Base-by-base conservation (phyloP, 1,284 basidiomycete genomes). In the Ustilago sp. region DNA sequence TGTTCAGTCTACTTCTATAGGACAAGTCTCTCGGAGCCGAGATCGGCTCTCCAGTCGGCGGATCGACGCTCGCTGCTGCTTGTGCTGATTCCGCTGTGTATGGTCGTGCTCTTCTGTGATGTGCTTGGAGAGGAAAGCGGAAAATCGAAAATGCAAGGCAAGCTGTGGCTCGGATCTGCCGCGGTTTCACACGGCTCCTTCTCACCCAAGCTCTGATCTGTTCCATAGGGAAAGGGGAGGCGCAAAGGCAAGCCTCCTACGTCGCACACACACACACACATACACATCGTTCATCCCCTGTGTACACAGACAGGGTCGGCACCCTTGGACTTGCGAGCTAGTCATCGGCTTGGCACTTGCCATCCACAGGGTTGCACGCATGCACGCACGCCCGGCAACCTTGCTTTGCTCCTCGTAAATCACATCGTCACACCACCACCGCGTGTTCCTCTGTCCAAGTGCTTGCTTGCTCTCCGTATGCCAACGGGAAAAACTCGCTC, bases 241-340 rank as follows among this genome's bases (percentile, higher is more conserved):
- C 51, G 51, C 51, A 36, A 36, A 19, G 23, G 7, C 32, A 53
- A 34, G 51, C 51, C 51, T 53, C 51, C 51, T 53, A 53, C 51
- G 51, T 53, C 51, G 51, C n/a, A 28, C n/a, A 32, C 19, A 11
- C 4, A 28, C 47, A 50, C 50, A n/a, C 31, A 52, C 32, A 32
- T 12, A 9, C 31, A 31, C 50, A 13, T 31, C 31, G 15, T 12
- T 52, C 32, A 17, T 23, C 9, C 13, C 50, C 17, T 48, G 19
- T 17, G 41, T 3, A 45, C 41, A 45, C 45, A 48, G 19, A 7
- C 8, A 28, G 19, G 32, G 5, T 48, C 48, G 43, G n/a, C 43
- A 19, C 19, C 43, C 43, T n/a, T 36, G 2, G 31, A 53, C 34
- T 53, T 19, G 34, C 51, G 17, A 53, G 51, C 31, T 53, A 32